phyloP scores from a whole-genome alignment of 805 yeast species.

The Candida takata region DNA sequence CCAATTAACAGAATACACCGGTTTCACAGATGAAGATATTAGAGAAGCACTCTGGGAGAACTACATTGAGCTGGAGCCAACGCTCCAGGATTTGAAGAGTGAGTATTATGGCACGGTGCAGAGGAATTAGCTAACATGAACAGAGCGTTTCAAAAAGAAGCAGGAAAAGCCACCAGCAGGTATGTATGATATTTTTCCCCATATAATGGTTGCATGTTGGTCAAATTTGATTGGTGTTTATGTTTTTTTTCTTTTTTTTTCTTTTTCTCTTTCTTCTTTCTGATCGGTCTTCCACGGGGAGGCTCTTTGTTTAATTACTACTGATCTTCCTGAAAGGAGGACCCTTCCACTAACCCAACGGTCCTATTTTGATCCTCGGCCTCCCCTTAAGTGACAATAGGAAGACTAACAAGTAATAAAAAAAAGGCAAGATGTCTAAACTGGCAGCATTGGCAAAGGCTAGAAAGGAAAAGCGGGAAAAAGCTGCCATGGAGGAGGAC shows the following conservation, averaged over 20 bases:
- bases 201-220: no score
- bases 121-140: conserved; percentile 7
- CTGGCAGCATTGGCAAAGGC: conserved; percentile 20
- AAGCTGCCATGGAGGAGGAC: no score
- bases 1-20: conserved; percentile 30
- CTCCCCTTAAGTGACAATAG: neutral
- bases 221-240: no score
- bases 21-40: conserved; percentile 41
- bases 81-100: conserved; percentile 39
- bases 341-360: neutral
- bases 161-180: conserved; percentile 29
- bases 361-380: conserved; percentile 4
- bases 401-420: conserved; percentile 2
- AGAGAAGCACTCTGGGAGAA: conserved; percentile 54
- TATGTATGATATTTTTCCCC: conserved; percentile 34
- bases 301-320: neutral
- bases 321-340: neutral
- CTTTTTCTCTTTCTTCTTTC: no score
- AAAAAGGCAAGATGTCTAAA: conserved; percentile 13
- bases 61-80: conserved; percentile 46
- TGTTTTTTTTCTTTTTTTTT: no score
- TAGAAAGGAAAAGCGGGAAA: conserved; percentile 5
- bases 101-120: conserved; percentile 6
- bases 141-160: conserved; percentile 20
- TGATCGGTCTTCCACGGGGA: no score